These are phyloP conservation scores for Centaurea solstitialis DNA, from an alignment of 129 eudicot species.

Conservation along the genomic window DNA sequence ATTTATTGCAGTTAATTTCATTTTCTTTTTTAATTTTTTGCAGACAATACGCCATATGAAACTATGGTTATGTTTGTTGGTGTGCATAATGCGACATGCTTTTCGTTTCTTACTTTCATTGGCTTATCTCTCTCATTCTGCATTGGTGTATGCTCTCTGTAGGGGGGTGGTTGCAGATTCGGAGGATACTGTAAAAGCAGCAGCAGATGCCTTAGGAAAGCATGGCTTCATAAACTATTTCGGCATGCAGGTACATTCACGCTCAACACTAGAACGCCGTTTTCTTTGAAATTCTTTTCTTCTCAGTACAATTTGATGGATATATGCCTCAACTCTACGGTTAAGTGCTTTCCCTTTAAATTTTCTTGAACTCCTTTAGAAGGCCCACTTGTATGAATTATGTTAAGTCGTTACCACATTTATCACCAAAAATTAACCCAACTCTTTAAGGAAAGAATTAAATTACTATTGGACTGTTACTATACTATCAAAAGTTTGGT, in stretches of 20 bases:
- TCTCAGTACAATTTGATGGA: neutral
- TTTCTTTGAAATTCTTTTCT: conserved; percentile 1
- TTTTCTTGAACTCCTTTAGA: neutral
- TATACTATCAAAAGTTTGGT: neutral
- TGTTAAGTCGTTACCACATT: neutral
- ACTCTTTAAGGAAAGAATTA: neutral
- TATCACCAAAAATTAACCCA: neutral
- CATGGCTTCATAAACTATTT: conserved; percentile 88
- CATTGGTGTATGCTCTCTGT: conserved; percentile 24
- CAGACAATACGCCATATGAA: neutral
- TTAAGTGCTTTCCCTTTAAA: neutral
- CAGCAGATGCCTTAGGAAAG: conserved; percentile 79
- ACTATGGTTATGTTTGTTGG: conserved; percentile 3
- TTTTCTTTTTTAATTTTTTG: neutral
- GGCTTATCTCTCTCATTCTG: neutral
- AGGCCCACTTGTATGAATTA: neutral
- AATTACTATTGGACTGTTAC: neutral
- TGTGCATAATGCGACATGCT: neutral
- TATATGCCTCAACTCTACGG: neutral
- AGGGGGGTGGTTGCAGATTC: conserved; percentile 83
- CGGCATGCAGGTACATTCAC: conserved; percentile 72
- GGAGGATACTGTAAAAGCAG: conserved; percentile 73
- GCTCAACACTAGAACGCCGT: neutral
- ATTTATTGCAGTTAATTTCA: neutral
- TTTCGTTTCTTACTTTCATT: neutral